Percentiles rank a stretch among this genome's conserved stretches.
phyloP scores from a whole-genome alignment of 495 filamentous ascomycete species.

The Neurospora sp. region DNA sequence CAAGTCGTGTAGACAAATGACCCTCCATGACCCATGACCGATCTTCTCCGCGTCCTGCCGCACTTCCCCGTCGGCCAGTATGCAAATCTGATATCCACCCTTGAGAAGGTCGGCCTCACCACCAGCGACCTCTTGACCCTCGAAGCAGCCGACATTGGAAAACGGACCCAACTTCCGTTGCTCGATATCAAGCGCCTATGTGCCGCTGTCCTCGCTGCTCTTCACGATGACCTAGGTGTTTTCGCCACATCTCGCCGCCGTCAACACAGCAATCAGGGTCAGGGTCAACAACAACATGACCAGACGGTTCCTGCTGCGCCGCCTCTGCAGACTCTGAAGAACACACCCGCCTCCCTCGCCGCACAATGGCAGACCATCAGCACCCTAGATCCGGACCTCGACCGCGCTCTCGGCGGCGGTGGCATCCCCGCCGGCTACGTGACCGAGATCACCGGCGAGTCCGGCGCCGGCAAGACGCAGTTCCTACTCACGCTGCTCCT shows the following conservation, averaged over 20 bases:
- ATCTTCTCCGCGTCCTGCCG: constrained; percentile 77
- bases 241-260: not conserved
- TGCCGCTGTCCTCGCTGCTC: constrained; percentile 48
- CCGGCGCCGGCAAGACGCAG: constrained; percentile 93
- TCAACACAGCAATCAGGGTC: not conserved
- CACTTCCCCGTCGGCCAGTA: constrained; percentile 59
- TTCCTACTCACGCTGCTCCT: constrained; percentile 77
- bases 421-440: constrained; percentile 78
- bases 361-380: constrained; percentile 55
- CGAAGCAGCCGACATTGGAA: constrained; percentile 73
- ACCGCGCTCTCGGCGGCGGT: constrained; percentile 59
- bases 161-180: constrained; percentile 71
- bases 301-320: not conserved
- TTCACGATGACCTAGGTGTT: constrained; percentile 56
- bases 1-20: not conserved
- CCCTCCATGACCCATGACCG: constrained; percentile 52
- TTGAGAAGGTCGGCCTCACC: constrained; percentile 65
- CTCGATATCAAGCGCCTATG: constrained; percentile 65
- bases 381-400: constrained; percentile 65
- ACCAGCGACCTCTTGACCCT: constrained; percentile 80
- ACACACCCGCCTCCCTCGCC: constrained; percentile 30
- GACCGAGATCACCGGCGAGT: constrained; percentile 89
- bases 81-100: constrained; percentile 62
- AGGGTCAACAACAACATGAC: not conserved
- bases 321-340: constrained; percentile 11